These are phyloP conservation scores for Mortierella sp. DNA, from an alignment of 371 early-diverging fungal species.

Conservation along the genomic window DNA sequence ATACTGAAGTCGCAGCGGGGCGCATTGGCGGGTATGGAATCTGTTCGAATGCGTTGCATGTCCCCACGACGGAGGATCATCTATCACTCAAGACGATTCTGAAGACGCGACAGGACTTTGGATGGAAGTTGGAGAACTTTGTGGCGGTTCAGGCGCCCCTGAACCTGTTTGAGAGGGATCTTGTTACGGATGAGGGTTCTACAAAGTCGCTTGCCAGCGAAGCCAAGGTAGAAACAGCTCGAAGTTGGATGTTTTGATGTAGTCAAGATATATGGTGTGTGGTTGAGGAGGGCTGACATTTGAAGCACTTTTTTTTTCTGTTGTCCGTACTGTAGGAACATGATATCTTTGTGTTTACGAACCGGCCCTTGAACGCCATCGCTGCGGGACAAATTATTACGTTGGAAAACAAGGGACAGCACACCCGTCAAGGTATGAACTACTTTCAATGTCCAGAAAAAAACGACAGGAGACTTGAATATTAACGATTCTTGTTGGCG, in stretches of 20 bases:
- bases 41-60: constrained; percentile 77
- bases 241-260: not conserved
- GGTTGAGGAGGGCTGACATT: not conserved
- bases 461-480: not conserved
- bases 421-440: constrained; percentile 37
- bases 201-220: constrained; percentile 66
- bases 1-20: constrained; percentile 71
- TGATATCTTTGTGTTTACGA: constrained; percentile 75
- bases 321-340: constrained; percentile 54
- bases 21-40: constrained; percentile 81
- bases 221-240: constrained; percentile 60
- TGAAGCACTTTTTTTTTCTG: not conserved
- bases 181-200: constrained; percentile 58
- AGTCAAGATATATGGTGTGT: too few relatives aligned
- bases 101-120: constrained; percentile 53
- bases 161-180: constrained; percentile 83
- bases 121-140: constrained; percentile 64
- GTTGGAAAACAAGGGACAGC: constrained; percentile 58
- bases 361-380: constrained; percentile 82
- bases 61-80: constrained; percentile 72
- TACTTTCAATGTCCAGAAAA: not conserved
- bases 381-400: constrained; percentile 75
- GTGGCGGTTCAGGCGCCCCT: constrained; percentile 78
- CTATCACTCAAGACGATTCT: constrained; percentile 64
- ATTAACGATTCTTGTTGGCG: not conserved